Evolutionary conservation across 2,329 filamentous ascomycete genomes (phyloP).

Genomic region (Talaromyces amestolkiae): DNA sequence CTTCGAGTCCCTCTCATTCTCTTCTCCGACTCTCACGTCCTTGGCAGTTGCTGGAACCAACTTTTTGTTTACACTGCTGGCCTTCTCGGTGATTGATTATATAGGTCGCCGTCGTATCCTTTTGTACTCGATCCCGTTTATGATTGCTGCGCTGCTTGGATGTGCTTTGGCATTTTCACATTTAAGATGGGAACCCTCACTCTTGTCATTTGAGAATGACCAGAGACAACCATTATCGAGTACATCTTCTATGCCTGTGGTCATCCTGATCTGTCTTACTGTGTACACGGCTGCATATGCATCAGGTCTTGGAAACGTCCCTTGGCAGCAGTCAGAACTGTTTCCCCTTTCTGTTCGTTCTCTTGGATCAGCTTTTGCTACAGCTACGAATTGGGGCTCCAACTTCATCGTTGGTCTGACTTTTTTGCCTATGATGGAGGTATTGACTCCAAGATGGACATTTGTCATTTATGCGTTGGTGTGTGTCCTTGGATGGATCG

Average conservation of each 20-base stretch:
- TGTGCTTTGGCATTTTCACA: slow-evolving; percentile 71
- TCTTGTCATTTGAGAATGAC: slow-evolving; percentile 23
- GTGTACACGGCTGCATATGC: slow-evolving; percentile 84
- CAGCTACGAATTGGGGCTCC: slow-evolving; percentile 80
- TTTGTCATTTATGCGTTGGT: slow-evolving; percentile 77
- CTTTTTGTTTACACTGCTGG: slow-evolving; percentile 73
- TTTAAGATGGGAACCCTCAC: slow-evolving; percentile 48
- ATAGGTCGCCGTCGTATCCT: slow-evolving; percentile 77
- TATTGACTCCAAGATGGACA: slow-evolving; percentile 68
- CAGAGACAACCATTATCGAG: slow-evolving; percentile 24
- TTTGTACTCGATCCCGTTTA: slow-evolving; percentile 78
- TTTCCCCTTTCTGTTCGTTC: slow-evolving; percentile 69
- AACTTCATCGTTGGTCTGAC: slow-evolving; percentile 85
- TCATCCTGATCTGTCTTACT: slow-evolving; percentile 73
- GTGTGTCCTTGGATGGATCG: slow-evolving; percentile 64
- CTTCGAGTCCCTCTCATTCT: slow-evolving; percentile 73
- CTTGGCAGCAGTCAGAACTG: slow-evolving; percentile 93
- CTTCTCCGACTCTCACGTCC: slow-evolving; percentile 74
- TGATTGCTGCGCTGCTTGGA: slow-evolving; percentile 69
- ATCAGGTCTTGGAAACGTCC: slow-evolving; percentile 83
- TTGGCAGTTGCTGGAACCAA: slow-evolving; percentile 80
- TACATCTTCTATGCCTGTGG: slow-evolving; percentile 36
- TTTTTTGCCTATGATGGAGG: slow-evolving; percentile 83
- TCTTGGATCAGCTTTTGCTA: slow-evolving; percentile 59
- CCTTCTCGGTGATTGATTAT: slow-evolving; percentile 73